Base-by-base conservation (phyloP, 305 asterid species). In the Ilex paraguariensis region DNA sequence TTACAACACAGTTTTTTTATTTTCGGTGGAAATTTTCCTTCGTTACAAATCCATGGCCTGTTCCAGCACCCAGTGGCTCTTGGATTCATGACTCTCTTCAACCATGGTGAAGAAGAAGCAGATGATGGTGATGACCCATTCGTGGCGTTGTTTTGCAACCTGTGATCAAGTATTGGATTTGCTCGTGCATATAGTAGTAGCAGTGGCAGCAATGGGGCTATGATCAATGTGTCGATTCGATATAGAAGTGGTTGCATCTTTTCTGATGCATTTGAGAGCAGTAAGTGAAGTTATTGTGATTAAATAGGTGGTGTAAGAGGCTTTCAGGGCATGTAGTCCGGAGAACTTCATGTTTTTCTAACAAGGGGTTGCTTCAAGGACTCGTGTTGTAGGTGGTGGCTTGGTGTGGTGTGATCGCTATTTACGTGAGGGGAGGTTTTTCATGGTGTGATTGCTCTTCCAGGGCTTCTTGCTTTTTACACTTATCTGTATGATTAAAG, bases 21-120 rank as follows among this genome's bases (percentile, higher is more conserved):
- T 54, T 77, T 52, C 8, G 75, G 70, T 0, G 74, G 83, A 54
- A 45, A 15, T 6, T 50, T 65, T 6, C 50, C 73, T 33, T 55
- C 76, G 56, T 73, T 39, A 75, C 95, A 88, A 6, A 88, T 79
- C 96, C 94, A 82, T 0, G 95, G 96, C 65, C 77, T 81, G 48
- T 60, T 39, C 69, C 75, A 21, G 55, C 96, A 88, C 5, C 96
- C 87, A 4, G 17, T 55, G 10, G 42, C 63, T 30, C 93, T 71
- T 9, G 70, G 82, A 62, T 78, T 70, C 4, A 28, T 65, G 3
- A 52, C 59, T 17, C 61, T 69, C 0, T 60, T 61, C 40, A 80
- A 75, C 85, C 86, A 78, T 5, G 77, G 77, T 49, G 88, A 71
- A n/a, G 60, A 45, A n/a, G 75, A 46, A 36, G 42, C 6, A 36